These are phyloP conservation scores for Chlorella sp. DNA, from an alignment of 139 green algal species.

Conservation along the genomic window DNA sequence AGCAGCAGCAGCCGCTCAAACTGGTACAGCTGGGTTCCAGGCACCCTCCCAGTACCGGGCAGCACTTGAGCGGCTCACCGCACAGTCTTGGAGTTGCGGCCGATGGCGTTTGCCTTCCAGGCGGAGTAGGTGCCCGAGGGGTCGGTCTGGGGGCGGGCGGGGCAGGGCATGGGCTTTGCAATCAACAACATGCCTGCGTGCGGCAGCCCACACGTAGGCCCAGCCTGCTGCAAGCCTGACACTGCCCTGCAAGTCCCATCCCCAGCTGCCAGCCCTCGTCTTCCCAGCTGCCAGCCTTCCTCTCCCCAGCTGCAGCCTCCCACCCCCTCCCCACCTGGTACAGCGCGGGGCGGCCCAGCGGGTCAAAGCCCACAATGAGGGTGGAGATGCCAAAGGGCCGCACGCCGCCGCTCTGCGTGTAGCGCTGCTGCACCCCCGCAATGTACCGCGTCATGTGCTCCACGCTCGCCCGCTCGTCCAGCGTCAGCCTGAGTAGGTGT, in stretches of 20 bases:
- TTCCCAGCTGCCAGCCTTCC: too few species aligned
- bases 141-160: constrained; percentile 96
- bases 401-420: constrained; percentile 97
- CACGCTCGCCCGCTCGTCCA: constrained; percentile 88
- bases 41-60: too few species aligned
- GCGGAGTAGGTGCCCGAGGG: constrained; percentile 94
- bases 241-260: too few species aligned
- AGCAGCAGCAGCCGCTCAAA: too few species aligned
- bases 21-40: too few species aligned
- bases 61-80: too few species aligned
- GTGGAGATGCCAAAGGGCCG: constrained; percentile 98
- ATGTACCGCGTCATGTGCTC: constrained; percentile 92
- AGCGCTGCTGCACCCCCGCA: constrained; percentile 92
- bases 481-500: constrained; percentile 60
- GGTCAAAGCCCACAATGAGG: constrained; percentile 94
- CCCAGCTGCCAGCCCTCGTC: too few species aligned
- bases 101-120: constrained; percentile 98
- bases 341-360: constrained; percentile 71
- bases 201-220: too few species aligned
- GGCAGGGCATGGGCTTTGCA: too few species aligned
- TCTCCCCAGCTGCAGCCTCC: too few species aligned
- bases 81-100: constrained; percentile 96
- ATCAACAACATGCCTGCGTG: too few species aligned
- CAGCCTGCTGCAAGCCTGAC: too few species aligned
- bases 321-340: constrained; percentile 47